Evolutionary conservation across 129 eudicot species (phyloP).

Genomic region (Logfia minima): DNA sequence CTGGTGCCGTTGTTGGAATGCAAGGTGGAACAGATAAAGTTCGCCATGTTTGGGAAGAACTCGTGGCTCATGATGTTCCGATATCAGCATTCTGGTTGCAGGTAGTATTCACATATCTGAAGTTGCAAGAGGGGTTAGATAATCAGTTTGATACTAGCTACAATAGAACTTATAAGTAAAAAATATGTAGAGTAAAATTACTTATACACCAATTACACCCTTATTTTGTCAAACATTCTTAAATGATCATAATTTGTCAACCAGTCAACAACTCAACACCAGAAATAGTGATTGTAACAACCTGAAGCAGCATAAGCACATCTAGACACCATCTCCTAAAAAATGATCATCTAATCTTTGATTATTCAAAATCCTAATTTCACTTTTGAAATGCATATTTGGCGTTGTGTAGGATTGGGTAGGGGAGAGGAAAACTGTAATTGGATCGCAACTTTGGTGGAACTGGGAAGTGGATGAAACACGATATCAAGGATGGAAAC

Average conservation of each 20-base stretch:
- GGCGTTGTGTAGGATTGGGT: constrained; percentile 80
- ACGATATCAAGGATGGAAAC: constrained; percentile 78
- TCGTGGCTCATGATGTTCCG: constrained; percentile 64
- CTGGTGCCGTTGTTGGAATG: constrained; percentile 98
- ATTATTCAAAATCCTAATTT: background rate
- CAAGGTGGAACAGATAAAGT: constrained; percentile 96
- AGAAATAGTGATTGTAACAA: background rate
- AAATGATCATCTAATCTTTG: background rate
- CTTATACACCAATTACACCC: background rate
- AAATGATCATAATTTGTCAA: background rate
- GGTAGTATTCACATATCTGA: constrained; percentile 41
- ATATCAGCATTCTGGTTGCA: constrained; percentile 95
- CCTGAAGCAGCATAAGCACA: background rate
- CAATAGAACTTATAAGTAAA: background rate
- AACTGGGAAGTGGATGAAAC: constrained; percentile 93
- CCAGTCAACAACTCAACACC: background rate
- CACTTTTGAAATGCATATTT: background rate
- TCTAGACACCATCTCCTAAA: background rate
- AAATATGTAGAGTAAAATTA: background rate
- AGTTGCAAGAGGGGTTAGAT: background rate
- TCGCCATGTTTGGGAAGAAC: constrained; percentile 62
- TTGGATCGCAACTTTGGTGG: constrained; percentile 99
- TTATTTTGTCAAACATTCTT: background rate
- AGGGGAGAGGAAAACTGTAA: constrained; percentile 85
- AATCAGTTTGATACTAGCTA: background rate